Percentiles rank a stretch among this genome's conserved stretches.
These are phyloP conservation scores for Plasmodium cynomolgi DNA, from an alignment of 169 alveolate genomes.

Conservation along the genomic window DNA sequence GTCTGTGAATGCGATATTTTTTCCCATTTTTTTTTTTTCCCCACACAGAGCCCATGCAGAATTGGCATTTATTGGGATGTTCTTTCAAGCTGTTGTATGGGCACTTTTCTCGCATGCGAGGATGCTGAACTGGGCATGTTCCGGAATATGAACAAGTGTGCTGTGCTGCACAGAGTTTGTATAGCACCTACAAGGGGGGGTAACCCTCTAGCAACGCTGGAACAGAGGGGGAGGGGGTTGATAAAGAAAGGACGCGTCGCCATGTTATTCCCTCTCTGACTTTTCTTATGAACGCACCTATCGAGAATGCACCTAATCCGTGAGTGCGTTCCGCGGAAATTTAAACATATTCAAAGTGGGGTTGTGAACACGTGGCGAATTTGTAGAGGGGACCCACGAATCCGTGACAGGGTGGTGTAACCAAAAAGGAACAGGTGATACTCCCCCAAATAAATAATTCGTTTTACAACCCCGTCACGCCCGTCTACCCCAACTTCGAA, in stretches of 20 bases:
- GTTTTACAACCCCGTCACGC: neutral
- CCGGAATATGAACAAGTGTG: neutral
- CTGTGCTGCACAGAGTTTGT: neutral
- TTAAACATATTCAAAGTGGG: neutral
- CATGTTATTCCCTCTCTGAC: neutral
- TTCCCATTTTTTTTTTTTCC: neutral
- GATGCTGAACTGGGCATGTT: neutral
- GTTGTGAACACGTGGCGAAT: neutral
- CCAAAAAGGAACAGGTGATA: neutral
- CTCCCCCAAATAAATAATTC: neutral
- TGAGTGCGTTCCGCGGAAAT: neutral
- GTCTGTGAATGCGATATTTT: neutral
- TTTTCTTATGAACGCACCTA: neutral
- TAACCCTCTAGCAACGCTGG: neutral
- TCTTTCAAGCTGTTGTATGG: neutral
- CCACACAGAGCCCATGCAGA: neutral
- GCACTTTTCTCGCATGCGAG: neutral
- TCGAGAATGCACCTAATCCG: neutral
- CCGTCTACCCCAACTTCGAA: neutral
- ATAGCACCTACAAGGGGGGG: neutral
- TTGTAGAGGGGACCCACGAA: neutral
- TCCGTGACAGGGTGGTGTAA: neutral
- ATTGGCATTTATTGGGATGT: neutral
- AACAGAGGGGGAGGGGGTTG: neutral
- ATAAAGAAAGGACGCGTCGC: neutral